Evolutionary conservation across 1,284 basidiomycete species (phyloP), one percentile per base, ranked within the genome.

Genomic region (Cryptococcus sp.): DNA sequence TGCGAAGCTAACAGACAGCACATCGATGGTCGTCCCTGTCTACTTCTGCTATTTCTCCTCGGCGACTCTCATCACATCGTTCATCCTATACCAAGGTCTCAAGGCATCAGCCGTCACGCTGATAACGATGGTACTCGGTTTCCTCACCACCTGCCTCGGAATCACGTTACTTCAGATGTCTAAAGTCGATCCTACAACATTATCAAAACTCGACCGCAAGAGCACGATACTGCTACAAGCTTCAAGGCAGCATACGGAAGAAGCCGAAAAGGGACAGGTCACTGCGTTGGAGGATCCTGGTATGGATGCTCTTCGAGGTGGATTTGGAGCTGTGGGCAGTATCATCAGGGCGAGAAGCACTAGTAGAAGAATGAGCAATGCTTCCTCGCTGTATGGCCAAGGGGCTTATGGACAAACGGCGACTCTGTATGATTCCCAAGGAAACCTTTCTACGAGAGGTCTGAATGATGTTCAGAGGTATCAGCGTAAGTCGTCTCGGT

Each of bases 91-190:
- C 78, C 83, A 92, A 79, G 94, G 94, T 34, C 83, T 98, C 56
- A 80, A 86, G 50, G 87, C 93, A 0, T 80, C 84, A 1, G 83
- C 80, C 0, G 54, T 76, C 1, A 82, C 88, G 59, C 91, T 97
- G 51, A 80, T 98, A 55, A 97, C 93, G 3, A 83, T 98, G 60
- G 88, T 97, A 25, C 67, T 81, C 76, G 93, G 86, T 18, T 98
- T 98, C 79, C 76, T 92, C 83, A 67, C 72, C 43, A 74, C 70
- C 24, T 74, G 73, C 46, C 59, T 73, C 16, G 92, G 93, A 21
- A 97, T 98, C 71, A 89, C 87, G 18, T 84, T 98, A 56, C 84
- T 98, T 9, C 94, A 98, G 75, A 86, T 98, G 81, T 94, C 91
- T 73, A 98, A 97, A 61, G 77, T 74, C 37, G 67, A 72, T 49